Evolutionary conservation across 164 flowering plant genomes (phyloP).

Genomic region (Magnolia kwangsiensis): DNA sequence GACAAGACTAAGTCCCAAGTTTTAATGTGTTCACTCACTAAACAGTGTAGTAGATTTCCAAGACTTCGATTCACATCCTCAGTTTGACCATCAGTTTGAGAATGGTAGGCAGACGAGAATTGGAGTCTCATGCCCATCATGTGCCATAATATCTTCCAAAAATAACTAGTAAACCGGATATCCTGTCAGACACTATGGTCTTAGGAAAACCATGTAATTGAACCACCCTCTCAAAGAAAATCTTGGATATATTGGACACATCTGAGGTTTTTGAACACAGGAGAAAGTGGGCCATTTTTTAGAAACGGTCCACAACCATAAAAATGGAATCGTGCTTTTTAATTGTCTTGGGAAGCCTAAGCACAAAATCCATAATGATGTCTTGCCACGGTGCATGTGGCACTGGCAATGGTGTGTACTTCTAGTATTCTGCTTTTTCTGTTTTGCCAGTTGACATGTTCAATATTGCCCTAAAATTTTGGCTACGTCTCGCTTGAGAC

Average conservation of each 20-base stretch:
- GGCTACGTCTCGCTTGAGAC: neutral
- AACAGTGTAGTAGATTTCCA: too few relatives aligned
- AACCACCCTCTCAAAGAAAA: neutral
- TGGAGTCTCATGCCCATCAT: neutral
- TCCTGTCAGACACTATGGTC: neutral
- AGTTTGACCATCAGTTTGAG: too few relatives aligned
- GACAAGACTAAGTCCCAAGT: too few relatives aligned
- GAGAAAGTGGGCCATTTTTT: neutral
- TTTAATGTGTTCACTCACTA: too few relatives aligned
- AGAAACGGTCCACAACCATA: neutral
- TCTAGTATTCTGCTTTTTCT: neutral
- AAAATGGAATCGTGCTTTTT: neutral
- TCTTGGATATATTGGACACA: neutral
- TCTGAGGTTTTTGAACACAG: neutral
- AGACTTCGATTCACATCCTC: too few relatives aligned
- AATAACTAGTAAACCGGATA: neutral
- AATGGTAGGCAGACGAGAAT: neutral
- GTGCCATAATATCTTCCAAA: neutral
- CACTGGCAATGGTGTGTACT: neutral
- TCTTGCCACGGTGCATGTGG: neutral
- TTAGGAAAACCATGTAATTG: neutral
- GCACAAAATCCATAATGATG: neutral
- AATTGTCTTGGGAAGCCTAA: neutral
- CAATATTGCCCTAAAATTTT: neutral
- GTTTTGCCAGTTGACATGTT: neutral